Evolutionary conservation across 2,329 filamentous ascomycete species (phyloP).

Genomic region (Aspergillus nomiae): DNA sequence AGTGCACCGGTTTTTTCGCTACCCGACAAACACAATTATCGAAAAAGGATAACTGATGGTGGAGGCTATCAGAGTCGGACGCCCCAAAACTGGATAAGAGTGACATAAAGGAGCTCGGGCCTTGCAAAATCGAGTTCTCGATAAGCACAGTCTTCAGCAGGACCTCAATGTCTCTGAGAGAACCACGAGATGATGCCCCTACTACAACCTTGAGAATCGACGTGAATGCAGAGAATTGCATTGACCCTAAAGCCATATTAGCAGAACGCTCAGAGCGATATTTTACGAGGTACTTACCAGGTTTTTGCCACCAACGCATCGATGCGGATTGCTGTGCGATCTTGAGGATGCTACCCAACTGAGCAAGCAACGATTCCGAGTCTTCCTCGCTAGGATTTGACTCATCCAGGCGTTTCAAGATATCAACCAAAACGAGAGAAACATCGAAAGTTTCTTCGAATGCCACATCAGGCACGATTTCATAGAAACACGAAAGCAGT

Average conservation of each 20-base stretch:
- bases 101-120: slow-evolving; percentile 38
- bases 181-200: slow-evolving; percentile 31
- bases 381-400: slow-evolving; percentile 48
- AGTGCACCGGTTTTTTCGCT: slow-evolving; percentile 75
- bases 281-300: slow-evolving; percentile 42
- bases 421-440: slow-evolving; percentile 71
- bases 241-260: slow-evolving; percentile 28
- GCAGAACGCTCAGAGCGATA: not conserved
- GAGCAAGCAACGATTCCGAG: slow-evolving; percentile 64
- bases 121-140: slow-evolving; percentile 41
- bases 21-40: slow-evolving; percentile 82
- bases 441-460: slow-evolving; percentile 87
- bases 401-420: slow-evolving; percentile 64
- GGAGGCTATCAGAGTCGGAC: slow-evolving; percentile 33
- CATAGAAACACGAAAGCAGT: slow-evolving; percentile 81
- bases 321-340: slow-evolving; percentile 79
- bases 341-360: slow-evolving; percentile 77
- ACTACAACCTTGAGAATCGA: slow-evolving; percentile 44
- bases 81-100: slow-evolving; percentile 41
- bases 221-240: slow-evolving; percentile 46
- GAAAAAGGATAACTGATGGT: slow-evolving; percentile 67
- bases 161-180: slow-evolving; percentile 35
- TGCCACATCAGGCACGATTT: slow-evolving; percentile 75
- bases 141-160: slow-evolving; percentile 39
- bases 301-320: slow-evolving; percentile 88